A percentile compares a stretch with the other conserved stretches of the same genome.
Evolutionary conservation across 306 rosid species (phyloP).

Genomic region (Quercus mongolica): DNA sequence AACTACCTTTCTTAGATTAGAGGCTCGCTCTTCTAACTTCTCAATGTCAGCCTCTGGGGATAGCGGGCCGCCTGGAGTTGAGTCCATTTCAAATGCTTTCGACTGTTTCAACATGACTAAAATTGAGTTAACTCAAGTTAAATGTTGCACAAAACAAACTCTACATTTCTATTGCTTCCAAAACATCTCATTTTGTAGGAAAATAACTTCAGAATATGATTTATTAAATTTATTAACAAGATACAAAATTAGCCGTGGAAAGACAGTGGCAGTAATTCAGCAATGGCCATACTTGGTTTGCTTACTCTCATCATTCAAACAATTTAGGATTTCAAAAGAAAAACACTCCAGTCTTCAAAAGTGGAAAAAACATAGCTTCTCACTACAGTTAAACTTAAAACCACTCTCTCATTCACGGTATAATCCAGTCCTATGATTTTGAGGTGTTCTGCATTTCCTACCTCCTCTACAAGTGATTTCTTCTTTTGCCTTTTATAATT

Average conservation of each 20-base stretch:
- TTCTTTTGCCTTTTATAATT: background rate
- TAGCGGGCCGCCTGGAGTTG: slow-evolving; percentile 36
- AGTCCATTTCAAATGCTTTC: slow-evolving; percentile 46
- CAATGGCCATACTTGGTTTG: background rate
- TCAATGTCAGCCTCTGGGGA: slow-evolving; percentile 61
- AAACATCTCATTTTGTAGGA: background rate
- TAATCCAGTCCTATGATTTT: background rate
- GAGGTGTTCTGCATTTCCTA: background rate
- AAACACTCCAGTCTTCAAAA: background rate
- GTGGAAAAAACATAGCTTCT: background rate
- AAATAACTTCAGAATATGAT: background rate
- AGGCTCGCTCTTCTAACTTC: slow-evolving; percentile 71
- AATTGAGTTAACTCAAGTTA: slow-evolving; percentile 20
- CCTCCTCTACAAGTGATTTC: background rate
- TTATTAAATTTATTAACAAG: background rate
- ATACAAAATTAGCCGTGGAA: background rate
- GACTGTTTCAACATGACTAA: slow-evolving; percentile 38
- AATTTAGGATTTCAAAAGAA: background rate
- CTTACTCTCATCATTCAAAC: background rate
- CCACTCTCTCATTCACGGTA: background rate
- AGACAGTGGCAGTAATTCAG: background rate
- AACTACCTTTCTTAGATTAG: slow-evolving; percentile 64
- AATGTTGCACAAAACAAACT: background rate
- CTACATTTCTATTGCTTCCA: background rate
- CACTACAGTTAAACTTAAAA: background rate